Percentiles rank a stretch among this genome's conserved stretches.
These are phyloP conservation scores for Fusarium sp. DNA, from an alignment of 2,329 filamentous ascomycete species.

Conservation along the genomic window DNA sequence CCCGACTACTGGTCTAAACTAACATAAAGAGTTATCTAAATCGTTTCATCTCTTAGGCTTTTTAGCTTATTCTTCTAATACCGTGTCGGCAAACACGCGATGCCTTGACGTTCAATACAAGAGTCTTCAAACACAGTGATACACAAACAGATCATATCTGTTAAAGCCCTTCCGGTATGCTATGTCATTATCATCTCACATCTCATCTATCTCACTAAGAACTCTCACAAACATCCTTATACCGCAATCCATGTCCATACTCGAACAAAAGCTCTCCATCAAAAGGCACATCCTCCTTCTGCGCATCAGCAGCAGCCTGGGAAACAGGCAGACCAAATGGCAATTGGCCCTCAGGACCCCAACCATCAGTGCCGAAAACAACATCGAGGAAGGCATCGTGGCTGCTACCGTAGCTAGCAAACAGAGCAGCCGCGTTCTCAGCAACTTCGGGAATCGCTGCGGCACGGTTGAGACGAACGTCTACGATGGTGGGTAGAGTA, in stretches of 20 bases:
- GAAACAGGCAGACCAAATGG: slow-evolving; percentile 59
- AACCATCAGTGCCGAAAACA: slow-evolving; percentile 51
- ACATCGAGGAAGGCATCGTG: slow-evolving; percentile 58
- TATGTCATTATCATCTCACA: slow-evolving; percentile 11
- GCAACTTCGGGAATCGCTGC: slow-evolving; percentile 57
- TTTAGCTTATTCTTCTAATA: no score
- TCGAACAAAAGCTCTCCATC: slow-evolving; percentile 47
- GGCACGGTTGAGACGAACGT: slow-evolving; percentile 57
- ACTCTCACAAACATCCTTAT: slow-evolving; percentile 47
- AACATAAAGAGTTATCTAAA: no score
- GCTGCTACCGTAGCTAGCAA: slow-evolving; percentile 56
- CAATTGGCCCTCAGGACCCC: slow-evolving; percentile 51
- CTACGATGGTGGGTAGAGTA: slow-evolving; percentile 56
- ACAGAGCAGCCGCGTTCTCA: slow-evolving; percentile 53
- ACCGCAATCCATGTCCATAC: slow-evolving; percentile 49
- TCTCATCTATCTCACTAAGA: background rate
- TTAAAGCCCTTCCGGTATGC: background rate
- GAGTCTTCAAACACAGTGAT: background rate
- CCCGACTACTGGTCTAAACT: no score
- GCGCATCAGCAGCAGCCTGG: slow-evolving; percentile 55
- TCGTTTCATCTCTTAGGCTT: no score
- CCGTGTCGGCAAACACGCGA: background rate
- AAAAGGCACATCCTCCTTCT: slow-evolving; percentile 46
- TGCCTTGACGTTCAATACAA: no score
- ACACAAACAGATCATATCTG: background rate